Percentiles rank a stretch among this genome's conserved stretches.
phyloP scores from a whole-genome alignment of 164 flowering plant species.

The Cinnamomum chago region DNA sequence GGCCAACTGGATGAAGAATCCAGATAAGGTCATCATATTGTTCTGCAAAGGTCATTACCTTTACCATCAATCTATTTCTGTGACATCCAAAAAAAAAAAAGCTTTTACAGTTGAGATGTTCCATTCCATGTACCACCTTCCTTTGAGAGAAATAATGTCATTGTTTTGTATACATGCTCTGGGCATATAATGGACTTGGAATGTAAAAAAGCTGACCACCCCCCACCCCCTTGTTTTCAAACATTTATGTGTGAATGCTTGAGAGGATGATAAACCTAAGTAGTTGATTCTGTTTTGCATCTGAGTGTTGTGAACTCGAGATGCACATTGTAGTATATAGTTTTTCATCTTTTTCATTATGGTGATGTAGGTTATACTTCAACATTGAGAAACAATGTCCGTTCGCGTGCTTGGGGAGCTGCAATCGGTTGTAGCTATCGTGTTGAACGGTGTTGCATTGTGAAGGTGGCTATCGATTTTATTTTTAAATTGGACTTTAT shows the following conservation, averaged over 20 bases:
- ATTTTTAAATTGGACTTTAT: not conserved
- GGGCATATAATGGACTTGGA: not conserved
- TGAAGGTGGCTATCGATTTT: constrained; percentile 51
- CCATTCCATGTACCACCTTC: not conserved
- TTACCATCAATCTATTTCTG: not conserved
- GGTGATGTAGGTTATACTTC: constrained; percentile 65
- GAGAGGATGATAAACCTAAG: not conserved
- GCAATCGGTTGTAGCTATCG: constrained; percentile 94
- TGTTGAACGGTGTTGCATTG: constrained; percentile 86
- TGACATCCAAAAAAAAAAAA: too few species aligned
- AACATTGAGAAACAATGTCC: constrained; percentile 88
- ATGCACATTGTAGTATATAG: not conserved
- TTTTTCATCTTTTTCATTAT: not conserved
- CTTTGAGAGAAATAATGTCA: not conserved
- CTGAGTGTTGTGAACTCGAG: not conserved
- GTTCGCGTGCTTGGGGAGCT: constrained; percentile 99
- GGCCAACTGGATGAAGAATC: not conserved
- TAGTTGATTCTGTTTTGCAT: not conserved
- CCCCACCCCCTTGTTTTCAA: not conserved
- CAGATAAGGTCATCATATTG: not conserved
- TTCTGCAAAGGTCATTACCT: not conserved
- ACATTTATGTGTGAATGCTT: not conserved
- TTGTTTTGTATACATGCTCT: not conserved
- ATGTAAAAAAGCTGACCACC: not conserved
- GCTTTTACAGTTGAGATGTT: not conserved